Percentiles rank a stretch among this genome's conserved stretches.
Evolutionary conservation across 2,329 filamentous ascomycete species (phyloP).

Genomic region (Verticillium longisporum): DNA sequence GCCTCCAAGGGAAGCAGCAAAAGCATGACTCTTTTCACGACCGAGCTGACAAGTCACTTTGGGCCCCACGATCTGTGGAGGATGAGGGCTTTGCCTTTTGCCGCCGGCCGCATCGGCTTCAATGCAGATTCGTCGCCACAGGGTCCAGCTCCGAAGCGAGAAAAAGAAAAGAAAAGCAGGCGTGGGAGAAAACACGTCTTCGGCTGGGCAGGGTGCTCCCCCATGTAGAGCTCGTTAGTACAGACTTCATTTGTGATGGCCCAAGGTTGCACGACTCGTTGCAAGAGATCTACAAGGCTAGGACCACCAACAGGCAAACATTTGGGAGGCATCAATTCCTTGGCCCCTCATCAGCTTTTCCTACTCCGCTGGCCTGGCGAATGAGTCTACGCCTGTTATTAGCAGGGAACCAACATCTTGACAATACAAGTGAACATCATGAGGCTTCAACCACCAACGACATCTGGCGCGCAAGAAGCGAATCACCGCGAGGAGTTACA

Average conservation of each 20-base stretch:
- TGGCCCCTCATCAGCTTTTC: background rate
- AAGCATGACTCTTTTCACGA: background rate
- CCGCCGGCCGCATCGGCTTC: background rate
- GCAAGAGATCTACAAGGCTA: background rate
- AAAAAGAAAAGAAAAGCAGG: background rate
- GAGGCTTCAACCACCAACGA: background rate
- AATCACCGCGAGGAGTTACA: background rate
- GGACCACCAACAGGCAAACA: background rate
- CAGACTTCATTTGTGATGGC: background rate
- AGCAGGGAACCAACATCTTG: background rate
- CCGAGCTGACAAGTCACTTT: background rate
- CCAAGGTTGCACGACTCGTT: background rate
- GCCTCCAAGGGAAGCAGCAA: background rate
- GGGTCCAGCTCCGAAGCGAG: background rate
- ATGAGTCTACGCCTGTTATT: background rate
- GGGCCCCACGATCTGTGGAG: background rate
- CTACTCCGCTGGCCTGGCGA: background rate
- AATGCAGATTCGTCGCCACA: background rate
- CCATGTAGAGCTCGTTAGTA: background rate
- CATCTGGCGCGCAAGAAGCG: background rate
- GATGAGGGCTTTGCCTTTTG: background rate
- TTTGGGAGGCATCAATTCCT: background rate
- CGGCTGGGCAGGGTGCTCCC: background rate
- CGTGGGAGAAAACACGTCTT: background rate
- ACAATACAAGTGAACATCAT: background rate